Evolutionary conservation across 257 asterid genomes (phyloP), one percentile per base, ranked within the genome.

Genomic region (Solanum chilense): DNA sequence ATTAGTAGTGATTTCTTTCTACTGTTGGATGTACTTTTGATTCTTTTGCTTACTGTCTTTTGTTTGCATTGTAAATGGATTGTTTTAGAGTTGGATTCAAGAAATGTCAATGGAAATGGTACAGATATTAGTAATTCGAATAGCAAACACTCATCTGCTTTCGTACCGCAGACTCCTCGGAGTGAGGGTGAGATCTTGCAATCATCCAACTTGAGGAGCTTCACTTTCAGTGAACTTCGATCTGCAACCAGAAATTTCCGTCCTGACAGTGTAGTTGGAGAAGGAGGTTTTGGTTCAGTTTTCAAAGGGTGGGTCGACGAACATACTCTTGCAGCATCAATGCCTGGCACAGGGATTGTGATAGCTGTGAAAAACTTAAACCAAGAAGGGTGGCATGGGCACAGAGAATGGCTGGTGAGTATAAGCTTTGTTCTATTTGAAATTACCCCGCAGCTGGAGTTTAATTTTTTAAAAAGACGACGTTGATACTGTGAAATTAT

Each of bases 111-210:
- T 84, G 94, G 93, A 44, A 90, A 92, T 85, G 96, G 94, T 86
- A 89, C 89, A 2, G 93, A 89, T 16, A 56, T 90, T 20, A 93
- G 98, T 88, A 90, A 87, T 69, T 91, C 92, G 45, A 92, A 95
- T 90, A 91, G 96, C 90, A 96, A 94, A 85, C 91, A 87, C 18
- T 94, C 98, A 5, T 93, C 94, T 49, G 75, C 93, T 64, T 94
- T 98, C 1, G 75, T 90, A 20, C 95, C 98, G 25, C 93, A 90
- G 5, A 94, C 98, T 66, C 97, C 98, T 73, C 90, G 98, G 47
- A 94, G 94, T 41, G 98, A 97, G 91, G 98, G 96, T 76, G 99
- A 97, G 91, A 97, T 97, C 82, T 87, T 97, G 93, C 98, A 94
- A 90, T 94, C 95, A 14, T 90, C 98, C 68, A 97, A 97, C 90